Base-by-base conservation (phyloP, 306 rosid genomes). In the Dalbergia cultrata region DNA sequence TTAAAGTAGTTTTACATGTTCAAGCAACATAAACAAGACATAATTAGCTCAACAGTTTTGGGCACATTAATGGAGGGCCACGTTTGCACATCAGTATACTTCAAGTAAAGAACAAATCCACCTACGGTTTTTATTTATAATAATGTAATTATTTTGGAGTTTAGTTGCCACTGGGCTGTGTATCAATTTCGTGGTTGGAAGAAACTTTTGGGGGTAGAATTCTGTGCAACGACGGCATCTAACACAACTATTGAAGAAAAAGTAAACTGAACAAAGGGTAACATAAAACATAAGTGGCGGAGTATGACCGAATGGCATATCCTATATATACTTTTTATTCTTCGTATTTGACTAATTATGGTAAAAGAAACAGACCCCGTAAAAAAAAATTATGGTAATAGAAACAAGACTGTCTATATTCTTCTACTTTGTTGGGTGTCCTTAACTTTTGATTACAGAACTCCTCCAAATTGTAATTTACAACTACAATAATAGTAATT, bases 21-120 rank as follows among this genome's bases (percentile, higher is more conserved):
- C 72, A 87, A 85, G 88, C 71, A 85, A 85, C 88, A 67, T 77
- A 77, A 71, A 60, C 62, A 43, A 52, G 71, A 85, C 86, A 85
- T 58, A 61, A 75, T 49, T 71, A 61, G 80, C 72, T 65, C 69
- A 65, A 56, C 70, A 53, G 65, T 67, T 59, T 47, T 17, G 16
- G 70, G 68, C 86, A 74, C 49, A 78, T 77, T 72, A 58, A n/a
- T 59, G 6, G 63, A 44, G 18, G 37, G 60, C 47, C 74, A 52
- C 66, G 65, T 80, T 17, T 79, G 41, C 39, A 13, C 31, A 5
- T 33, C 10, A 31, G 0, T 57, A 7, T 16, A 2, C 9, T 49
- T 76, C 45, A 54, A 21, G 49, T 21, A 63, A 26, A 53, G 8
- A 66, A 35, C 41, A 63, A 65, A 50, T 33, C 17, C 13, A 6